Conservation (phyloP, 495 filamentous ascomycete species). For the Monascus purpureus region DNA sequence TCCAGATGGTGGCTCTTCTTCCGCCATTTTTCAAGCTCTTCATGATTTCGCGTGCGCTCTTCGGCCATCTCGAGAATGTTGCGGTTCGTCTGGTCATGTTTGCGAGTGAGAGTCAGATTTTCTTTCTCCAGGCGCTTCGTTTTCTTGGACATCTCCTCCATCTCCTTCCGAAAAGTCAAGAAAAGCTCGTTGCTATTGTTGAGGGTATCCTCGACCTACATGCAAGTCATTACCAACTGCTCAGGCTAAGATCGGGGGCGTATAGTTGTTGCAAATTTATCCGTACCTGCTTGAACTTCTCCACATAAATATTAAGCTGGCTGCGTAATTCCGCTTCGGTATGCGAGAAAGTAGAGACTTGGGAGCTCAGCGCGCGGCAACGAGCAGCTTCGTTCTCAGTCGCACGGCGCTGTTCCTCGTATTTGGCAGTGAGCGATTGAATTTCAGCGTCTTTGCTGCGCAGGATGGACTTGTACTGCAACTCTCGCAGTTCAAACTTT, state of each 20-base stretch:
- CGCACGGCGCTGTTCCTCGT: slow-evolving; percentile 75
- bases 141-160: slow-evolving; percentile 99
- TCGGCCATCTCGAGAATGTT: slow-evolving; percentile 98
- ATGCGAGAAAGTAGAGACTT: slow-evolving; percentile 92
- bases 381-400: slow-evolving; percentile 67
- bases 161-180: slow-evolving; percentile 94
- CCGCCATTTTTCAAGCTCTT: slow-evolving; percentile 64
- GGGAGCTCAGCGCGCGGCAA: slow-evolving; percentile 69
- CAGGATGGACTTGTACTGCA: slow-evolving; percentile 79
- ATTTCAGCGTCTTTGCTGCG: slow-evolving; percentile 95
- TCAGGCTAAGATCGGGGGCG: slow-evolving; percentile 2
- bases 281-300: slow-evolving; percentile 98
- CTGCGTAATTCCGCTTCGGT: slow-evolving; percentile 87
- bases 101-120: slow-evolving; percentile 78
- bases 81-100: slow-evolving; percentile 83
- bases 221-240: slow-evolving; percentile 12
- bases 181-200: slow-evolving; percentile 99
- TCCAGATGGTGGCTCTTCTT: slow-evolving; percentile 90
- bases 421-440: slow-evolving; percentile 72
- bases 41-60: slow-evolving; percentile 69
- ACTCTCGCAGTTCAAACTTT: slow-evolving; percentile 86
- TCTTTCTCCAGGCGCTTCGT: slow-evolving; percentile 96
- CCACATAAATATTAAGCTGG: slow-evolving; percentile 96
- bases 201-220: slow-evolving; percentile 91
- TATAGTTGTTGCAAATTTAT: too few species aligned